These are phyloP conservation scores for Mycena filopes DNA, from an alignment of 768 basidiomycete species.

Conservation along the genomic window DNA sequence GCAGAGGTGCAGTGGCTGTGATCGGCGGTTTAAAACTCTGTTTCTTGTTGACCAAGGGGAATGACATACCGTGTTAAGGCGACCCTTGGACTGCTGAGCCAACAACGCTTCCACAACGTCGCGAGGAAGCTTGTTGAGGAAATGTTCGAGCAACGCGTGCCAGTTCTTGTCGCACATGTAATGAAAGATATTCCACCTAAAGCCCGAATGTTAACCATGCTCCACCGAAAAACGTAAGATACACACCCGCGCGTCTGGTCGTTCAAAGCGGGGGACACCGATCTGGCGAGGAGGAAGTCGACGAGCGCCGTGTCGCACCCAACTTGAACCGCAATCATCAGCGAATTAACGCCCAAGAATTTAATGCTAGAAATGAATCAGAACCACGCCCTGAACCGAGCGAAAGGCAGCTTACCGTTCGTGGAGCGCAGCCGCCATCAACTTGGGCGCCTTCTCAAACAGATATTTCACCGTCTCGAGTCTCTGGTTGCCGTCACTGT, in stretches of 20 bases:
- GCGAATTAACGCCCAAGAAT: conserved; percentile 55
- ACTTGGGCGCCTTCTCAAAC: conserved; percentile 52
- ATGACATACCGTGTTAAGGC: conserved; percentile 57
- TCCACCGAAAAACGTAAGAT: background rate
- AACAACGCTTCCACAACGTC: conserved; percentile 58
- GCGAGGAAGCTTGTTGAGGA: conserved; percentile 61
- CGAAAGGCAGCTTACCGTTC: conserved; percentile 48
- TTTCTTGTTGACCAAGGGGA: background rate
- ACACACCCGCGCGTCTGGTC: conserved; percentile 57
- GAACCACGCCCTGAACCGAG: conserved; percentile 1
- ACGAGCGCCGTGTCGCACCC: conserved; percentile 46
- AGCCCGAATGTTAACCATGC: conserved; percentile 4
- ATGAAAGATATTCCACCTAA: conserved; percentile 70
- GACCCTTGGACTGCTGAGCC: conserved; percentile 55
- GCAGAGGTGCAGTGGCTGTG: conserved; percentile 66
- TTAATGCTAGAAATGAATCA: conserved; percentile 49
- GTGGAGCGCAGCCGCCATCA: conserved; percentile 55
- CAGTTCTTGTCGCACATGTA: conserved; percentile 46
- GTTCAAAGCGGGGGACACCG: conserved; percentile 54
- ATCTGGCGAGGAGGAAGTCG: conserved; percentile 62
- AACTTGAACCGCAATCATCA: conserved; percentile 53
- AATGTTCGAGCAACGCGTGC: conserved; percentile 49
- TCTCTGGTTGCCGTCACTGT: conserved; percentile 42
- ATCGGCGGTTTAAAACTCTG: background rate
- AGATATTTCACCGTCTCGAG: conserved; percentile 56